Percentiles rank a stretch among this genome's conserved stretches.
Conservation (phyloP, 768 basidiomycete genomes). For the Aureoboletus auriporus region DNA sequence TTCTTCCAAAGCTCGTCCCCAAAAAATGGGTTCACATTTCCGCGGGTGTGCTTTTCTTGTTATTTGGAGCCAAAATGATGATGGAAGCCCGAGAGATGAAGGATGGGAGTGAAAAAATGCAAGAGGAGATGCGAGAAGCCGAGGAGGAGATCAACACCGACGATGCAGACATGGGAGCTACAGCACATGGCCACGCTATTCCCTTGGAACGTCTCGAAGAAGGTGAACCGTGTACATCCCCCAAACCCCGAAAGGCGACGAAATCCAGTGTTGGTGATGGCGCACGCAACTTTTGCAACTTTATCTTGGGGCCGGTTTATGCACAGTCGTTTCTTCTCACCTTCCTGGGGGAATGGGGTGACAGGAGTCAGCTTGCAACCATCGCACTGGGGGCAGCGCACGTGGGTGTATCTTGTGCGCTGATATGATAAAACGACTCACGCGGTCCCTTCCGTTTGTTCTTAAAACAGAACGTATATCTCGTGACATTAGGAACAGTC, state of each 20-base stretch:
- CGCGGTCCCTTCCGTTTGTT: neutral
- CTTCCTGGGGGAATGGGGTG: conserved; percentile 99
- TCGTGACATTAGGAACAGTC: conserved; percentile 88
- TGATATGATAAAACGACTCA: conserved; percentile 5
- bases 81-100: conserved; percentile 81
- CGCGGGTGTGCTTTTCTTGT: conserved; percentile 80
- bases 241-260: conserved; percentile 14
- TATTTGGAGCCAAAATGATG: conserved; percentile 89
- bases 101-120: conserved; percentile 71
- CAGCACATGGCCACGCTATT: conserved; percentile 40
- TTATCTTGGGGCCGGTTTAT: conserved; percentile 88
- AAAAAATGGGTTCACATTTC: conserved; percentile 59
- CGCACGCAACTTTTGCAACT: conserved; percentile 73
- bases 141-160: conserved; percentile 91
- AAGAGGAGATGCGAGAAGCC: conserved; percentile 95
- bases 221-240: conserved; percentile 36
- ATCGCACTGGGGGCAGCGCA: conserved; percentile 95
- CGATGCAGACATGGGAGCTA: conserved; percentile 42
- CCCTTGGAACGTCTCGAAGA: conserved; percentile 78
- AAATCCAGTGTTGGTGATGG: conserved; percentile 48
- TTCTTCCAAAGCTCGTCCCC: conserved; percentile 83
- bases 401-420: conserved; percentile 43
- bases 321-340: conserved; percentile 94
- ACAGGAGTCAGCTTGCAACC: conserved; percentile 94
- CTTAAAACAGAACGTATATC: conserved; percentile 73